phyloP scores from a whole-genome alignment of 2,329 filamentous ascomycete species.

The Sarocladium oryzae region DNA sequence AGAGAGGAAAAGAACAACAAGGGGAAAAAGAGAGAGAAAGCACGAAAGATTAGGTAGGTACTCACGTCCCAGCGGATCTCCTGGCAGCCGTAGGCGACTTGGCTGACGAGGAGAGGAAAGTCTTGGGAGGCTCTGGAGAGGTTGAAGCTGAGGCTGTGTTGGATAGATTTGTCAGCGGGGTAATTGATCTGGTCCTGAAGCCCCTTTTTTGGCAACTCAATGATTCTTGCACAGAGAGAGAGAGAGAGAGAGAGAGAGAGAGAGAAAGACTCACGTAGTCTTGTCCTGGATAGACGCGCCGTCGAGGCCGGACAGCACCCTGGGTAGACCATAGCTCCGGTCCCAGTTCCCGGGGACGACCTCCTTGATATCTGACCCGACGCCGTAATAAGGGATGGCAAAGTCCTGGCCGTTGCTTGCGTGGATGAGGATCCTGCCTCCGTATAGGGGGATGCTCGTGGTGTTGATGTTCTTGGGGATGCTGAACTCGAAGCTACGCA shows the following conservation, averaged over 20 bases:
- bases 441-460: conserved; percentile 24
- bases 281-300: neutral
- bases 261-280: conserved; percentile 1
- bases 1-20: no score
- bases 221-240: no score
- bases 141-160: neutral
- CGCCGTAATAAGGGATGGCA: conserved; percentile 19
- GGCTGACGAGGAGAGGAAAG: neutral
- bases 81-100: neutral
- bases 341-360: neutral
- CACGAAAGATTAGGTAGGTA: no score
- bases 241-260: no score
- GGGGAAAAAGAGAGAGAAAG: no score
- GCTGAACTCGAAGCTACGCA: neutral
- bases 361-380: conserved; percentile 4
- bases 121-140: neutral
- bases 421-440: conserved; percentile 26
- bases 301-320: neutral
- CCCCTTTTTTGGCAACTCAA: no score
- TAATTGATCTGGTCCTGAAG: no score
- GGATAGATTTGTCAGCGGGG: no score
- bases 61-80: neutral
- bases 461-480: conserved; percentile 11
- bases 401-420: conserved; percentile 24
- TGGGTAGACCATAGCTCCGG: neutral